These are phyloP conservation scores for Pseudopithomyces chartarum DNA, from an alignment of 2,329 filamentous ascomycete species.

Conservation along the genomic window DNA sequence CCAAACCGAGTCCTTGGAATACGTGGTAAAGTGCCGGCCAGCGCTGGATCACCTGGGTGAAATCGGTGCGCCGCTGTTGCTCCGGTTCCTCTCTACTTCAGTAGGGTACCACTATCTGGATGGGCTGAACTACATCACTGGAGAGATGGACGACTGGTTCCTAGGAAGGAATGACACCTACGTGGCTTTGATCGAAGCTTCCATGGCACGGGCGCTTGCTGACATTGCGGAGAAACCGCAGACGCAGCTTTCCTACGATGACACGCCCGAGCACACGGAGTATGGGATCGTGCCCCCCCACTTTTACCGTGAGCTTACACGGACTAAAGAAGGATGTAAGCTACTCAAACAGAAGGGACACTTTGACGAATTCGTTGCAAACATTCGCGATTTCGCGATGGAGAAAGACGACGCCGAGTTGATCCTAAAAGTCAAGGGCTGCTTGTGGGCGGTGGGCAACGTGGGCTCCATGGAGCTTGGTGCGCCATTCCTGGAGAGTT, in stretches of 20 bases:
- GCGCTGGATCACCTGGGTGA: slow-evolving; percentile 94
- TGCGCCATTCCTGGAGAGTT: slow-evolving; percentile 88
- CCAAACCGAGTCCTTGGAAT: slow-evolving; percentile 86
- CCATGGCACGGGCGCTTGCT: slow-evolving; percentile 83
- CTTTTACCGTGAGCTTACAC: slow-evolving; percentile 93
- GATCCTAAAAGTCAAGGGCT: slow-evolving; percentile 93
- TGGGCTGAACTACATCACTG: slow-evolving; percentile 96
- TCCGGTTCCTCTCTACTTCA: slow-evolving; percentile 93
- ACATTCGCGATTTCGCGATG: slow-evolving; percentile 85
- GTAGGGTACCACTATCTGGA: slow-evolving; percentile 98
- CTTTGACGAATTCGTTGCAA: slow-evolving; percentile 89
- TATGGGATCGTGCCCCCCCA: slow-evolving; percentile 81
- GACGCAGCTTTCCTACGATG: slow-evolving; percentile 46
- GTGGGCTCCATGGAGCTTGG: slow-evolving; percentile 98
- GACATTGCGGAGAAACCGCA: slow-evolving; percentile 62
- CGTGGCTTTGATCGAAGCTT: slow-evolving; percentile 92
- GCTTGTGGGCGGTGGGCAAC: slow-evolving; percentile 96
- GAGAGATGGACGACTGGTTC: slow-evolving; percentile 99
- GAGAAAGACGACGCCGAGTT: slow-evolving; percentile 83
- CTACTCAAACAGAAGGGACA: slow-evolving; percentile 91
- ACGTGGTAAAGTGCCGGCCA: slow-evolving; percentile 93
- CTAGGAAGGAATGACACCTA: slow-evolving; percentile 96
- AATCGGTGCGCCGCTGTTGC: slow-evolving; percentile 88
- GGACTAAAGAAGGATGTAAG: slow-evolving; percentile 89
- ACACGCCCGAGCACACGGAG: slow-evolving; percentile 53